Base-by-base conservation (phyloP, 2,329 filamentous ascomycete genomes). In the Ascochyta rabiei region DNA sequence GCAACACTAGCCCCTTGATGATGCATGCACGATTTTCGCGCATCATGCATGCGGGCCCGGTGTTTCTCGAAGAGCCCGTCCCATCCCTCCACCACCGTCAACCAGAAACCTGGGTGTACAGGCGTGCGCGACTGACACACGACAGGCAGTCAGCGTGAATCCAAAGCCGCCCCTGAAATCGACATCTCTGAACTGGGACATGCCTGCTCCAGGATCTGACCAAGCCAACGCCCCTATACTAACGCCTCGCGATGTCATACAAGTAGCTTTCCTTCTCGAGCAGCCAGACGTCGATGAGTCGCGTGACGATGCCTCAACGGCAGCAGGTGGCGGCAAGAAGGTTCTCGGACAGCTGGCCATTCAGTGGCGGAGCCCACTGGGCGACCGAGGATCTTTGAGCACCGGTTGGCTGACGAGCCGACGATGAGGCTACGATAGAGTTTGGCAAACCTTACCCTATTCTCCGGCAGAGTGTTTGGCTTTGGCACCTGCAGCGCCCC, bases 311-410 rank as follows among this genome's bases (percentile, higher is more conserved):
- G 68, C 59, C 41, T 33, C 56, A 12, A 31, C 39, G 13, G 33
- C 43, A 52, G 52, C 42, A n/a, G 56, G 62, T 23, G 75, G 76
- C 57, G 78, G 78, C 16, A 79, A 82, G 57, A 79, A 89, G 33
- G 80, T 88, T 18, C 86, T 98, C 70, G 93, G 93, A 5, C 87
- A 95, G 59, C 76, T 98, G 62, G 88, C 87, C 38, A 89, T 98
- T 55, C 89, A 91, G 49, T 99, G 95, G 95, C 84, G 90, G 60
- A 89, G 89, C 33, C 85, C 90, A 58, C 93, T 97, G 89, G 95
- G 95, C 0, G 95, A 93, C 76, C 84, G 86, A 66, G 95, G 95
- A 0, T 93, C 87, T 65, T 79, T 99, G 70, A 91, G 88, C 39
- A 99, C 95, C 6, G 93, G 93, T 9, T 93, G 89, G 81, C 78